These are phyloP conservation scores for Aspergillus carbonarius DNA, from an alignment of 2,329 filamentous ascomycete species.

Conservation along the genomic window DNA sequence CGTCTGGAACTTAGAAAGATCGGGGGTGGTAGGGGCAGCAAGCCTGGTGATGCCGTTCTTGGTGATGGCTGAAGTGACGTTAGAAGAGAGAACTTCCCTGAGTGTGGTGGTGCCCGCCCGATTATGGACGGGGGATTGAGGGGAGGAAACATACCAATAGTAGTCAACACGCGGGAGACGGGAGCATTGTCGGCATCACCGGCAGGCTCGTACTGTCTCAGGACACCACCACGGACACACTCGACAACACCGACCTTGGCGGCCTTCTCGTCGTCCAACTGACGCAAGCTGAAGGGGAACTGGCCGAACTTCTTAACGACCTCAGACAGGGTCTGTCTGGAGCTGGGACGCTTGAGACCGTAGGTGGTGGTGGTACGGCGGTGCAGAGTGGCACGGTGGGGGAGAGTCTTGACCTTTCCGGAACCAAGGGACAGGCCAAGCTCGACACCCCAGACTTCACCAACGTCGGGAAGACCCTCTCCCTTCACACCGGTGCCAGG, in stretches of 20 bases:
- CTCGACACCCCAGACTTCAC: conserved; percentile 98
- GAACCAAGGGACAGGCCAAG: conserved; percentile 85
- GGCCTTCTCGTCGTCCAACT: conserved; percentile 93
- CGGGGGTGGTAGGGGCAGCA: conserved; percentile 70
- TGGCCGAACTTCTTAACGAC: conserved; percentile 95
- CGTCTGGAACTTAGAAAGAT: conserved; percentile 80
- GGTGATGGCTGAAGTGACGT: conserved; percentile 69
- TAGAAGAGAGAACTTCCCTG: conserved; percentile 4
- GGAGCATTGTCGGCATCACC: conserved; percentile 86
- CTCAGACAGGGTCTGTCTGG: conserved; percentile 87
- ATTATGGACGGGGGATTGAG: not conserved
- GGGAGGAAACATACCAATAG: conserved; percentile 69
- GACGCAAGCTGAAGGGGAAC: conserved; percentile 96
- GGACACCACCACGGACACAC: conserved; percentile 87
- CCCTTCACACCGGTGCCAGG: conserved; percentile 80
- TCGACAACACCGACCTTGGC: conserved; percentile 96
- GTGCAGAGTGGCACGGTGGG: conserved; percentile 87
- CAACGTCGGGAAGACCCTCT: conserved; percentile 81
- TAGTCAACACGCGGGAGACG: conserved; percentile 85
- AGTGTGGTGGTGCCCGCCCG: not conserved
- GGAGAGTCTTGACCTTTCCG: conserved; percentile 91
- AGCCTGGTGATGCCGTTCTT: conserved; percentile 95
- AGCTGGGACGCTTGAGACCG: conserved; percentile 88
- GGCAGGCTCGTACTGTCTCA: conserved; percentile 94
- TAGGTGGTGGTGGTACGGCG: conserved; percentile 91